These are phyloP conservation scores for Metarhizium anisopliae DNA, from an alignment of 2,329 filamentous ascomycete genomes.

Conservation along the genomic window DNA sequence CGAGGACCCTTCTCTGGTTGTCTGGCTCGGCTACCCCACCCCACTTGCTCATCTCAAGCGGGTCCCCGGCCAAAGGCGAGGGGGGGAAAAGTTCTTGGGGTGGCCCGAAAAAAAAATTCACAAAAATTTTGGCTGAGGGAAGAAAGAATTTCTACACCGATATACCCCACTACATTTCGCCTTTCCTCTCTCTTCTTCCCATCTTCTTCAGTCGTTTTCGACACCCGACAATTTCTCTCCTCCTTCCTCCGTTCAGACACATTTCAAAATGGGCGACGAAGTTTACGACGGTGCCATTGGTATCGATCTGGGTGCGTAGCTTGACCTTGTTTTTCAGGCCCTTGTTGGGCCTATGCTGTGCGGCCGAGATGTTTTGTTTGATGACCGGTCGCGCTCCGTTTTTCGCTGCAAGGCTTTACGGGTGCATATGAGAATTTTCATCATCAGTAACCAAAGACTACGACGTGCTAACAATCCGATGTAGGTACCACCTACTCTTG, in stretches of 20 bases:
- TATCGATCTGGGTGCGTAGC: constrained; percentile 89
- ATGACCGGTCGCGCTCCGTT: constrained; percentile 3
- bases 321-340: background rate
- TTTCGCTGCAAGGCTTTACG: background rate
- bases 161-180: constrained; percentile 24
- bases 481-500: constrained; percentile 98
- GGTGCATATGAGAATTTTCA: background rate
- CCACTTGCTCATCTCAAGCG: background rate
- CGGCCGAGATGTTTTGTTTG: background rate
- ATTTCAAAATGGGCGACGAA: constrained; percentile 81
- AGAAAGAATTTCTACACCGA: constrained; percentile 26
- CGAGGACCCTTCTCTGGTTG: constrained; percentile 4
- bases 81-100: constrained; percentile 25
- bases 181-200: constrained; percentile 15
- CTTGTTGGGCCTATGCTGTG: background rate
- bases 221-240: constrained; percentile 7
- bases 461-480: background rate
- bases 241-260: constrained; percentile 18
- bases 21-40: constrained; percentile 5
- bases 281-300: constrained; percentile 99
- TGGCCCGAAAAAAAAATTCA: constrained; percentile 20
- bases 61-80: background rate
- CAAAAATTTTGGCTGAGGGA: constrained; percentile 22
- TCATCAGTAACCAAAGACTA: background rate
- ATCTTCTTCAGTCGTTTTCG: constrained; percentile 13